A percentile compares a stretch with the other conserved stretches of the same genome.
Evolutionary conservation across 768 basidiomycete species (phyloP).

Genomic region (Pilatotrama ljubarskyi): DNA sequence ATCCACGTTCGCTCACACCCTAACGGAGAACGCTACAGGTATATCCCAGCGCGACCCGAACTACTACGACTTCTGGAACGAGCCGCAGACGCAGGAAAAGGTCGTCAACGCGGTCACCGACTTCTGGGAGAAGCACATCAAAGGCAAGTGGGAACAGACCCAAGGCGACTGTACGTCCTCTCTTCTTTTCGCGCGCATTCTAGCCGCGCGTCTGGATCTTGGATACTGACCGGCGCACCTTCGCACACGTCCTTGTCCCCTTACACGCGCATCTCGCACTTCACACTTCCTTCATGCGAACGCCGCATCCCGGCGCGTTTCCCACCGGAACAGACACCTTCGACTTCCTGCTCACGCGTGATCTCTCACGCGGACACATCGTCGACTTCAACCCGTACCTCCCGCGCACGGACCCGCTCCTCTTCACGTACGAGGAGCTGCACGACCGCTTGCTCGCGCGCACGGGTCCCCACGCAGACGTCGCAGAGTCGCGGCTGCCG

Average conservation of each 20-base stretch:
- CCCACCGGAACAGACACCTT: constrained; percentile 60
- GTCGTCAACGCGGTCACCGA: constrained; percentile 51
- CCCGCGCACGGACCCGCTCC: constrained; percentile 80
- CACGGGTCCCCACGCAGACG: constrained; percentile 22
- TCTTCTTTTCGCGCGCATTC: neutral
- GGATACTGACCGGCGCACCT: neutral
- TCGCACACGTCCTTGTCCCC: neutral
- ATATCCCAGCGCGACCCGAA: constrained; percentile 88
- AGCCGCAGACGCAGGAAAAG: constrained; percentile 49
- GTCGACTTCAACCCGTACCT: constrained; percentile 92
- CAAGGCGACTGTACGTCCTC: constrained; percentile 65
- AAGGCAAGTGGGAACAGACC: constrained; percentile 51
- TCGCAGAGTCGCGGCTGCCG: constrained; percentile 23
- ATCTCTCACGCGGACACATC: constrained; percentile 73
- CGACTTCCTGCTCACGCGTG: constrained; percentile 84
- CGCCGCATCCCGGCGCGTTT: neutral
- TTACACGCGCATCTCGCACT: neutral
- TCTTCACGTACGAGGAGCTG: constrained; percentile 84
- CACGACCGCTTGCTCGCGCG: constrained; percentile 36
- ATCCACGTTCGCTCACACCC: neutral
- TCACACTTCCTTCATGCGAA: neutral
- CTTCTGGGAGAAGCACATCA: constrained; percentile 74
- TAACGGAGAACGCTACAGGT: constrained; percentile 44
- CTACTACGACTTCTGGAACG: constrained; percentile 84
- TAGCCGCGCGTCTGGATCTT: neutral